Base-by-base conservation (phyloP, 2,329 filamentous ascomycete genomes). In the Ophiocordyceps camponoti-floridani region DNA sequence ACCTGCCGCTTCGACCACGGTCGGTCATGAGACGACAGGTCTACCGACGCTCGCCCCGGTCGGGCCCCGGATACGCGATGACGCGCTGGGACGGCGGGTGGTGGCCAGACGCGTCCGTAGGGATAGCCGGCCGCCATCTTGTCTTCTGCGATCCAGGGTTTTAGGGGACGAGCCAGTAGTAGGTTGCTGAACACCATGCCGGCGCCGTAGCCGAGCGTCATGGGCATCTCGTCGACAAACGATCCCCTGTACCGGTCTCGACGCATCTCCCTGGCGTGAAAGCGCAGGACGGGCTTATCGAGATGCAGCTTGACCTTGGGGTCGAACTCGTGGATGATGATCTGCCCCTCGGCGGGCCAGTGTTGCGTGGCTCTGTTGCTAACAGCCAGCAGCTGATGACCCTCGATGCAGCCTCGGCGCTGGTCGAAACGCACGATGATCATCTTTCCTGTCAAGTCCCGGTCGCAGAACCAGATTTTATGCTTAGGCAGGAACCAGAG, bases 381-480 rank as follows among this genome's bases (percentile, higher is more conserved):
- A 44, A 78, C 72, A 2, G 83, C 84, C 4, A 88, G 65, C 14
- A 95, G 64, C 14, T 80, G 74, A 56, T 88, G 86, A 3, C 77
- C 86, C 61, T 91, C 84, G 46, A 95, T 94, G 52, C 78, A 79
- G 14, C 80, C 82, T 40, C 75, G 69, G 4, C 73, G 64, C 41
- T 77, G 73, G 56, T 94, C 78, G 55, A 87, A 95, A 12, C 83
- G 77, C n/a, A 73, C 71, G 37, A 94, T 56, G 26, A 94, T 70
- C 40, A 94, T 61, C 56, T 82, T 82, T 0, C 88, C 88, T 2
- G 73, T 79, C 42, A 85, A 70, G 28, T 79, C 72, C 2, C 68
- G 71, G 59, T 94, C 85, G 47, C 77, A 75, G 55, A 94, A 89
- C 88, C 88, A 95, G 50, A 95, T 67, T 60, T 84, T 88, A 56